Conservation (phyloP, 768 basidiomycete species). For the Boletales sp. region DNA sequence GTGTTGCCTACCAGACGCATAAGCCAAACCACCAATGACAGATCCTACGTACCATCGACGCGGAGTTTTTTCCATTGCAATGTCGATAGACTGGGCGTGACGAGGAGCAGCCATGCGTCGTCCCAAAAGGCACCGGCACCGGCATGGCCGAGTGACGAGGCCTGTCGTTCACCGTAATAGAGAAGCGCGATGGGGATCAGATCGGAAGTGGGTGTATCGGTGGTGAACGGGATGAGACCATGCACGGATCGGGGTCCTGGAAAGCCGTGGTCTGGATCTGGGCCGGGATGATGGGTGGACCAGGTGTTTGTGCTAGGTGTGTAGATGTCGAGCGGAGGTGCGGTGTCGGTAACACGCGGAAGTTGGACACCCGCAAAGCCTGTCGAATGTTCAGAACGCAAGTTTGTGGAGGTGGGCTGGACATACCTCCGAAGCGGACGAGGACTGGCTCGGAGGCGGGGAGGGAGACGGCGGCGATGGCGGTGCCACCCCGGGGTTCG, state of each 20-base stretch:
- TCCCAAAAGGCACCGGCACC: conserved; percentile 40
- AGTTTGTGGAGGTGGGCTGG: too few relatives aligned
- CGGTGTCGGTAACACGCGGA: conserved; percentile 14
- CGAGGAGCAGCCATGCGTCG: conserved; percentile 36
- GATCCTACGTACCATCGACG: conserved; percentile 1
- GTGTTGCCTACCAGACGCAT: neutral
- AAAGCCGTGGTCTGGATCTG: conserved; percentile 25
- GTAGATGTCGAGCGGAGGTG: conserved; percentile 34
- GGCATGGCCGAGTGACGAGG: conserved; percentile 35
- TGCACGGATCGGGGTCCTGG: conserved; percentile 36
- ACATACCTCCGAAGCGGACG: conserved; percentile 37
- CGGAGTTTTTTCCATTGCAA: conserved; percentile 28
- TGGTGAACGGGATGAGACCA: conserved; percentile 28
- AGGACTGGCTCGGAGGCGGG: conserved; percentile 22
- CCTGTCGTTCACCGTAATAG: conserved; percentile 35
- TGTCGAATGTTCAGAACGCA: neutral
- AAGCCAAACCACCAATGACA: too few relatives aligned
- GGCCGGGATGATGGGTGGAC: conserved; percentile 20
- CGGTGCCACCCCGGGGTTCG: conserved; percentile 39
- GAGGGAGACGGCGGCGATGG: conserved; percentile 28
- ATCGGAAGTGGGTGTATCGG: neutral
- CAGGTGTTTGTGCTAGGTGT: conserved; percentile 21
- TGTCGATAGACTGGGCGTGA: neutral
- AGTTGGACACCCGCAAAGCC: conserved; percentile 38
- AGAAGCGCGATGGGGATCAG: conserved; percentile 28